Evolutionary conservation across 148 eudicot genomes (phyloP), one percentile per base, ranked within the genome.

Genomic region (Camellia lanceoleosa): DNA sequence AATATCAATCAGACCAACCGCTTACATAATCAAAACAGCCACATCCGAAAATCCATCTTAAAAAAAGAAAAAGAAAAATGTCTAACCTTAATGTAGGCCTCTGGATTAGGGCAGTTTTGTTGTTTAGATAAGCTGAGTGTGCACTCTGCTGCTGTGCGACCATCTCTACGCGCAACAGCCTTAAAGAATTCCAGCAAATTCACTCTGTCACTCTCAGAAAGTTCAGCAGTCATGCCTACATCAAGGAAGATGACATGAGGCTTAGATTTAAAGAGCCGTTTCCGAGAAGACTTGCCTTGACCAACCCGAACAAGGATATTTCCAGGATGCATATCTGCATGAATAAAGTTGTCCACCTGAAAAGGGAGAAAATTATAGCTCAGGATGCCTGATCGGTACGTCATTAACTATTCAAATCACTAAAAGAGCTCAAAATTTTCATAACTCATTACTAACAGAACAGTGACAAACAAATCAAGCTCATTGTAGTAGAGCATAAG

Each of bases 271-370:
- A 90, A 85, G 52, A 83, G 80, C 75, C 74, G 77, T 77, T 87
- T 93, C 30, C 84, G 83, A 60, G 90, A 80, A 46, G 91, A 66
- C 83, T 88, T 89, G 64, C 80, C 89, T 79, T 77, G 83, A 79
- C 89, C 81, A 55, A 82, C 87, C 59, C 98, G 90, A 15, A 96
- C 99, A 76, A 96, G 97, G 75, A 96, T 96, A 87, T 96, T 96
- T 76, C 99, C 99, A 56, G 99, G 99, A 87, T 96, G 99, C 99
- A 96, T 96, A 86, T 96, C 99, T 62, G 99, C 99, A 84, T 96
- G 99, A 79, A 96, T 89, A 78, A 96, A 96, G 87, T 96, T 96
- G 87, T 95, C 98, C 73, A 91, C 98, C 97, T 95, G 89, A 76
- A 84, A 71, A 52, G 69, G 62, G 60, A 76, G 23, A 75, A 60